These are phyloP conservation scores for Aspergillus avenaceus DNA, from an alignment of 495 filamentous ascomycete genomes.

Conservation along the genomic window DNA sequence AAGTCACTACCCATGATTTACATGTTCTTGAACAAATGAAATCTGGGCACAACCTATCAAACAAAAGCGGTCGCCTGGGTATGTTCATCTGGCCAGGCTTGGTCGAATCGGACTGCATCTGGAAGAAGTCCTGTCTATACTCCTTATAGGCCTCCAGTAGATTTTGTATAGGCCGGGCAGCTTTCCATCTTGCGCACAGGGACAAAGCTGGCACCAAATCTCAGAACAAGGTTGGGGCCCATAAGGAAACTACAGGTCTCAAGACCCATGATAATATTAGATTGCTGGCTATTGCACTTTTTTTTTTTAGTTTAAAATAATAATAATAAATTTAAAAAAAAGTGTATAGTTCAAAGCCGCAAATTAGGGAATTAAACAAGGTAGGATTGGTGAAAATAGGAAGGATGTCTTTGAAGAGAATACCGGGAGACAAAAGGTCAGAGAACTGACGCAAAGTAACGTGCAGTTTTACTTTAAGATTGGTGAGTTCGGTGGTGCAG, in stretches of 20 bases:
- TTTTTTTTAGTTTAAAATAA: too few relatives aligned
- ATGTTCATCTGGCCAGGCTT: constrained; percentile 84
- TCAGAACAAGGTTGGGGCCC: constrained; percentile 83
- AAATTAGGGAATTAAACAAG: constrained; percentile 72
- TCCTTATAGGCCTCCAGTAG: constrained; percentile 91
- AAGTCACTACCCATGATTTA: not conserved
- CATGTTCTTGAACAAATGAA: constrained; percentile 76
- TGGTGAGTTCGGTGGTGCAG: constrained; percentile 83
- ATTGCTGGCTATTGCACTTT: constrained; percentile 49
- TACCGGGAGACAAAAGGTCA: constrained; percentile 91
- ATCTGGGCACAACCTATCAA: too few relatives aligned
- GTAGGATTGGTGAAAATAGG: constrained; percentile 84
- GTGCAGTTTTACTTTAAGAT: constrained; percentile 79
- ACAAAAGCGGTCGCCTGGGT: too few relatives aligned
- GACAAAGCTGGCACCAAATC: constrained; percentile 83
- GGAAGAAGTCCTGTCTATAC: constrained; percentile 93
- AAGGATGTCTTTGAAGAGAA: constrained; percentile 98
- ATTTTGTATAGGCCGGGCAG: constrained; percentile 83
- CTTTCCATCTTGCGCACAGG: constrained; percentile 96
- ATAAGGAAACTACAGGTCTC: constrained; percentile 96
- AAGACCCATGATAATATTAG: constrained; percentile 89
- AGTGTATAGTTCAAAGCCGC: constrained; percentile 83
- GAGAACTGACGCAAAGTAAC: constrained; percentile 68
- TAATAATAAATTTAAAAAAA: too few relatives aligned
- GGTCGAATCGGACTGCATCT: constrained; percentile 85